Base-by-base conservation (phyloP, 129 eudicot species). In the Pulicaria dysenterica region DNA sequence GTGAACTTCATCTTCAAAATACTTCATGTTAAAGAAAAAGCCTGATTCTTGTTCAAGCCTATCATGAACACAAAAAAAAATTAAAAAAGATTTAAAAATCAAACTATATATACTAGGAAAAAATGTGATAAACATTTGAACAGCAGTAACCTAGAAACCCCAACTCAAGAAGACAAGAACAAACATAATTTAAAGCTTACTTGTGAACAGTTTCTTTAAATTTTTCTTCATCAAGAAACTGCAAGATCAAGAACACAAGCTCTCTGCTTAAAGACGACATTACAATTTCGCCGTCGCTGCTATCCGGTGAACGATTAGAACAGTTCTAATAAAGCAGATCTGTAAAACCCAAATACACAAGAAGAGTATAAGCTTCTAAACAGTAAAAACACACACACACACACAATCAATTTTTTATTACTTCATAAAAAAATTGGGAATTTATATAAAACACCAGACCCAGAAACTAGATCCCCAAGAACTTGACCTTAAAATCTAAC, bases 11-110 rank as follows among this genome's bases (percentile, higher is more conserved):
- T 92, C 98, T 79, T 92, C 98, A 80, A 92, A 89, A 75, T 89
- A 87, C 83, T 92, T 92, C 96, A 92, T 89, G 70, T 92, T 89
- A 71, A 92, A 89, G 95, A 81, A 92, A 83, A 92, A 89, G 58
- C 95, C 96, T 13, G 98, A 89, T 78, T 92, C 98, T 77, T 92
- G 96, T 65, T 92, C 98, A 80, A 89, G 88, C 88, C 95, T 88
- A 69, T 36, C 64, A 24, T 24, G 49, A 14, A 34, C 43, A 58
- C 48, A 11, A 44, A 3, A 55, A 53, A 24, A 5, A 6, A n/a
- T n/a, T n/a, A 11, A 36, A 8, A 36, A 19, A n/a, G 44, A 47
- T 6, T 40, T 38, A 10, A 4, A 53, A 40, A 64, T 41, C 7
- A 60, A 14, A 45, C 43, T 42, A 7, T 50, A 4, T 38, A 24